phyloP scores from a whole-genome alignment of 2,329 filamentous ascomycete species.

The Colletotrichum magnum region DNA sequence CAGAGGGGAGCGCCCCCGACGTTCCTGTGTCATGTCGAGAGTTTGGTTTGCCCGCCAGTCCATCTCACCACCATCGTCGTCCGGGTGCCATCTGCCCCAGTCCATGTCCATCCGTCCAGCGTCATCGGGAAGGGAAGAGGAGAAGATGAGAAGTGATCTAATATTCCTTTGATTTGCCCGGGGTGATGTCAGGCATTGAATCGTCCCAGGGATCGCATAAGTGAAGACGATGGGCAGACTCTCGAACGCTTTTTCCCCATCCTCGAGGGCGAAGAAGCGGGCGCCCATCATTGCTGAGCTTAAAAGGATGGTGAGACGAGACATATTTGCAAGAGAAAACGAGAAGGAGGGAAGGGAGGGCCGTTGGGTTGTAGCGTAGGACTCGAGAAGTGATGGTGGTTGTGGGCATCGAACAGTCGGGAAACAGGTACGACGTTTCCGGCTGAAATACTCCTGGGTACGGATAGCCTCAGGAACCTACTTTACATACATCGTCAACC shows the following conservation, averaged over 20 bases:
- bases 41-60: conserved; percentile 19
- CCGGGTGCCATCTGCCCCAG: neutral
- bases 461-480: too few relatives aligned
- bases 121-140: too few relatives aligned
- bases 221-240: neutral
- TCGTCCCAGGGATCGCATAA: conserved; percentile 26
- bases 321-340: neutral
- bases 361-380: neutral
- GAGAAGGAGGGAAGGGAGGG: neutral
- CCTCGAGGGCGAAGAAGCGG: conserved; percentile 12
- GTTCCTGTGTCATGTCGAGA: conserved; percentile 37
- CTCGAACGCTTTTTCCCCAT: conserved; percentile 1
- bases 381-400: neutral
- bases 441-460: too few relatives aligned
- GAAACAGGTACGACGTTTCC: neutral
- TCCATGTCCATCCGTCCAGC: too few relatives aligned
- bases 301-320: conserved; percentile 25
- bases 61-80: conserved; percentile 7
- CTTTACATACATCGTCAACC: too few relatives aligned
- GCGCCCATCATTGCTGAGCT: conserved; percentile 25
- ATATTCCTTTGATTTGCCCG: neutral
- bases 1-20: conserved; percentile 18
- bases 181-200: conserved; percentile 17
- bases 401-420: neutral
- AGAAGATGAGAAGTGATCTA: too few relatives aligned